Evolutionary conservation across 2,329 filamentous ascomycete species (phyloP).

Genomic region (Fusarium chlamydosporum): DNA sequence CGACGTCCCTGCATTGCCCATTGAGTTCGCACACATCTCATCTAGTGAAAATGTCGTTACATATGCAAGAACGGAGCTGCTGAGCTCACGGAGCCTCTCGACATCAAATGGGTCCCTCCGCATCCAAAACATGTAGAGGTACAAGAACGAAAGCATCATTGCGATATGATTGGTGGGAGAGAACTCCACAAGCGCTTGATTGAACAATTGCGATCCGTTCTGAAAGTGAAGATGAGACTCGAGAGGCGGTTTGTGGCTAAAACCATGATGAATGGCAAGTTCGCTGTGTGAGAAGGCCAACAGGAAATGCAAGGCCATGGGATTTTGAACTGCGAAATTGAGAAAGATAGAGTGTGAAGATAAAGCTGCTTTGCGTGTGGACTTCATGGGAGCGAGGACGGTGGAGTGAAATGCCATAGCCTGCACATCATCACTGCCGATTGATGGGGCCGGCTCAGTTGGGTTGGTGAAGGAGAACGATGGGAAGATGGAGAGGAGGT

Average conservation of each 20-base stretch:
- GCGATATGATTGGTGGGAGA: conserved; percentile 1
- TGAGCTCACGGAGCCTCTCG: background rate
- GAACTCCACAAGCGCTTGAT: conserved; percentile 6
- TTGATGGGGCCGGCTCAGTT: conserved; percentile 12
- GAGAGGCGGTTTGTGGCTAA: conserved; percentile 9
- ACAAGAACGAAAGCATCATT: conserved; percentile 26
- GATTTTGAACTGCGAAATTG: conserved; percentile 21
- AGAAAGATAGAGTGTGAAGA: conserved; percentile 26
- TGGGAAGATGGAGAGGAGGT: conserved; percentile 9
- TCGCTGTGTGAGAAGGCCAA: conserved; percentile 18
- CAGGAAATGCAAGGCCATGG: conserved; percentile 17
- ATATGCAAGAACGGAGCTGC: conserved; percentile 7
- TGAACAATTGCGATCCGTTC: conserved; percentile 9
- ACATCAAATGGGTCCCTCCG: conserved; percentile 4
- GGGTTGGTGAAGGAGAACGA: conserved; percentile 21
- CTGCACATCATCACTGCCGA: conserved; percentile 21
- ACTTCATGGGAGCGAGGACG: conserved; percentile 25
- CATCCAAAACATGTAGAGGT: conserved; percentile 28
- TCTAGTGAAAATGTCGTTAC: conserved; percentile 12
- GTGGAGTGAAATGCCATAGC: conserved; percentile 28
- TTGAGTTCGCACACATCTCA: conserved; percentile 13
- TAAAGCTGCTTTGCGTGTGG: conserved; percentile 10
- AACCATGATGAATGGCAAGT: conserved; percentile 11
- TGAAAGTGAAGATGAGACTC: conserved; percentile 20
- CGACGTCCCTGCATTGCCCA: background rate